Base-by-base conservation (phyloP, 768 basidiomycete species). In the Pleurotus sapidus region DNA sequence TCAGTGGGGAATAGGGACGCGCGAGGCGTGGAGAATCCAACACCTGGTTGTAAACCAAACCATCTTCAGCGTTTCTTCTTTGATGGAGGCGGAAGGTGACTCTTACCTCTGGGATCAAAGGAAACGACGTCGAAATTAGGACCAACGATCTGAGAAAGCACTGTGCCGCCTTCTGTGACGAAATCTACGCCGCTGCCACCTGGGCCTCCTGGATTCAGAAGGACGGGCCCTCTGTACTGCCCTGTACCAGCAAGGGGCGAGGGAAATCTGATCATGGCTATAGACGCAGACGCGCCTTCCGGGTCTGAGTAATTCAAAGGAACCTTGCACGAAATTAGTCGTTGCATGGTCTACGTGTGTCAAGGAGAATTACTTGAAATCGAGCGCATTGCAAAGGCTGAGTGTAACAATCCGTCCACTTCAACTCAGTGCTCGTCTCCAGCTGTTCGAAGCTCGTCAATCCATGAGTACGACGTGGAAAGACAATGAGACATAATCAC, bases 141-240 rank as follows among this genome's bases (percentile, higher is more conserved):
- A 3, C 80, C 79, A 11, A 80, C 46, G n/a, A 76, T 62, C 1
- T 50, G 34, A 7, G 66, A 63, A 11, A 80, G 49, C 2, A 53
- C 25, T 8, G 62, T 57, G 3, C 72, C 78, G 0, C 38, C 3
- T 4, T 9, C n/a, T 5, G 62, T 20, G 23, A 74, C 58, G 0
- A 70, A 18, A 4, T 65, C 64, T 5, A 79, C 70, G 2, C 79
- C 78, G 56, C 75, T 75, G 2, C 73, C 74, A 9, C 79, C 79
- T 1, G 79, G 79, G 0, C 80, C 79, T 18, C 79, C 77, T 2
- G 77, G 79, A 53, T 80, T 80, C 59, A 77, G 67, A 3, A 80
- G 65, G 9, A 80, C 66, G 1, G 78, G 78, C 0, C 80, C 80
- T 17, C 72, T 73, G 58, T 79, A 80, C 3, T 67, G 60, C 5